Evolutionary conservation across 202 grass and related monocot genomes (phyloP), one percentile per base, ranked within the genome.

Genomic region (Schoenoplectus triqueter): DNA sequence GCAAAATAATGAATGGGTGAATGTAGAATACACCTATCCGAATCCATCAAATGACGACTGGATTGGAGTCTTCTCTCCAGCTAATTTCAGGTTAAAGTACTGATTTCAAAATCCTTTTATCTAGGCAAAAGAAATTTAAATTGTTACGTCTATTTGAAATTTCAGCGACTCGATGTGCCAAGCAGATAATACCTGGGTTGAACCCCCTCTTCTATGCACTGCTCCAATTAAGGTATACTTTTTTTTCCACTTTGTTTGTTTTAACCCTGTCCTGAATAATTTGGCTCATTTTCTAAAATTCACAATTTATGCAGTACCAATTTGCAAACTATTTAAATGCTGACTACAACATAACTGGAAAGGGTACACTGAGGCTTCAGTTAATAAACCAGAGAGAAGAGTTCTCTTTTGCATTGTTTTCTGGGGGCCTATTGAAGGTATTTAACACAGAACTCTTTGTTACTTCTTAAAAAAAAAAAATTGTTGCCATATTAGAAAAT

Each of bases 21-120:
- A 57, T 60, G 54, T 78, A n/a, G 7, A 60, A 60, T 78, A 89
- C 57, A 87, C 50, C 66, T 88, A 90, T 82, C 86, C 92, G 64
- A 90, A 61, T 52, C 91, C 95, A 46, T 90, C 91, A 0, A 89
- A 87, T 42, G 95, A 89, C 73, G 92, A 98, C 73, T 98, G 95
- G 95, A 90, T 98, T 71, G 95, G 92, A 75, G 95, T 95, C 3
- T 98, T 98, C 22, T 98, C 95, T 80, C 95, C 95, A 82, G 88
- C 95, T 74, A 89, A 90, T 93, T 98, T 95, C 89, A 98, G 87
- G 95, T 95, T 85, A 18, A 83, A 56, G 9, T 81, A 68, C 50
- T 31, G 41, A 48, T 59, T 10, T 63, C 69, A 10, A 57, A 41
- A 15, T 2, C 17, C 40, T 39, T 8, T 47, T 65, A 39, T 76